A percentile compares a stretch with the other conserved stretches of the same genome.
Conservation (phyloP, 768 basidiomycete species). For the Boletus sp. region DNA sequence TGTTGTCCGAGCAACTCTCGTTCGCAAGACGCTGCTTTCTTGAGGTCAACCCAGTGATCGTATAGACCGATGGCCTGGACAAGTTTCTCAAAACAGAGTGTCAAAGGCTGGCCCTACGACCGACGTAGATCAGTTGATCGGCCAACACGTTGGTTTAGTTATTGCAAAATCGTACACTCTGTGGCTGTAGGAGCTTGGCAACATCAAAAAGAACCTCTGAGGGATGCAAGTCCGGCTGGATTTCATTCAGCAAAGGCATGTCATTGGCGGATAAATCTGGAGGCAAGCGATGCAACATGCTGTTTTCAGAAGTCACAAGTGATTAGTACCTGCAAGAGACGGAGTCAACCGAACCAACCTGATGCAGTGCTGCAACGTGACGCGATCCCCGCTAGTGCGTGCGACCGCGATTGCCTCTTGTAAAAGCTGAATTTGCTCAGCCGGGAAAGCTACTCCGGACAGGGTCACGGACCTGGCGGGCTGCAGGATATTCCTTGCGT, state of each 20-base stretch:
- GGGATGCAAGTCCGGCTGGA: conserved; percentile 74
- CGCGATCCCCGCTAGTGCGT: conserved; percentile 66
- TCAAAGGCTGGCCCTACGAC: conserved; percentile 65
- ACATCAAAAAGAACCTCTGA: conserved; percentile 76
- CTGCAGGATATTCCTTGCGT: conserved; percentile 64
- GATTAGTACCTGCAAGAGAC: conserved; percentile 10
- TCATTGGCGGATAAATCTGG: conserved; percentile 35
- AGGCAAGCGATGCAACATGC: conserved; percentile 72
- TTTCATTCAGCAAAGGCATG: conserved; percentile 61
- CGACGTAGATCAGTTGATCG: conserved; percentile 11
- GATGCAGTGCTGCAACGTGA: conserved; percentile 77
- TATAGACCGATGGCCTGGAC: conserved; percentile 64
- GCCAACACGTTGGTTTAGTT: background rate
- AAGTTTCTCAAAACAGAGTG: conserved; percentile 66
- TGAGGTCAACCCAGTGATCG: conserved; percentile 68
- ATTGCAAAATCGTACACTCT: conserved; percentile 44
- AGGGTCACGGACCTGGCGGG: conserved; percentile 52
- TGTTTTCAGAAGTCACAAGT: conserved; percentile 28
- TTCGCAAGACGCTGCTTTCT: conserved; percentile 47
- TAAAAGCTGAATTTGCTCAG: conserved; percentile 48
- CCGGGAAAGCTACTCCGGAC: background rate
- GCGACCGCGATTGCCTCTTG: conserved; percentile 78
- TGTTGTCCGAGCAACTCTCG: conserved; percentile 71
- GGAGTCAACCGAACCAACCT: conserved; percentile 44
- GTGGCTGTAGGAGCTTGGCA: conserved; percentile 67